Evolutionary conservation across 805 yeast species (phyloP), one percentile per base, ranked within the genome.

Genomic region (Priceomyces medius): DNA sequence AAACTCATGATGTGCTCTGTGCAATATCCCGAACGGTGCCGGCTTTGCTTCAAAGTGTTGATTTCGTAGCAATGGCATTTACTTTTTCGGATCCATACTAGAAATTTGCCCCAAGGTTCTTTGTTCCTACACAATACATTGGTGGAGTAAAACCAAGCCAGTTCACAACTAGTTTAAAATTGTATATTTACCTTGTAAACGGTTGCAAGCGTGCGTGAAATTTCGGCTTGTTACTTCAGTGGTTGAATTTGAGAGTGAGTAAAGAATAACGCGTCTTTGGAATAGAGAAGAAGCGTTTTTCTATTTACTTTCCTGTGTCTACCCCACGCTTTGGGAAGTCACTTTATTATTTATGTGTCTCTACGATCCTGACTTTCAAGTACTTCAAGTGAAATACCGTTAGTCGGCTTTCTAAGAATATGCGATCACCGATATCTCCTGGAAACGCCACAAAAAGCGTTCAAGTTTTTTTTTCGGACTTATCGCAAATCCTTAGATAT

Each of bases 341-440:
- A 5, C 10, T 14, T 26, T 26, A 14, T n/a, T 9, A n/a, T 26
- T 26, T 26, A 5, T 4, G 5, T 9, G 7, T 26, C 14, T n/a
- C 9, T 26, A n/a, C 9, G 29, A 14, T n/a, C 14, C 13, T 16
- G 17, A 16, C 19, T 32, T 19, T 16, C 13, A 32, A n/a, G n/a
- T n/a, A n/a, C n/a, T n/a, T n/a, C n/a, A n/a, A n/a, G n/a, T 16
- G 35, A 8, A 32, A n/a, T 9, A 12, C 35, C 35, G 35, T 12
- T 19, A 12, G 7, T 32, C 35, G 35, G 35, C 35, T 32, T 20
- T 20, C 23, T 23, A 32, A 32, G 31, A 32, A 4, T 5, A 9
- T 17, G 19, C 17, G 10, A n/a, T 26, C 16, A 20, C 39, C 43
- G 43, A 40, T 40, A 40, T 20, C 35, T 40, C 24, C 43, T 16